phyloP scores from a whole-genome alignment of 192 early-diverging fungal genomes.

The Coemansia sp. region DNA sequence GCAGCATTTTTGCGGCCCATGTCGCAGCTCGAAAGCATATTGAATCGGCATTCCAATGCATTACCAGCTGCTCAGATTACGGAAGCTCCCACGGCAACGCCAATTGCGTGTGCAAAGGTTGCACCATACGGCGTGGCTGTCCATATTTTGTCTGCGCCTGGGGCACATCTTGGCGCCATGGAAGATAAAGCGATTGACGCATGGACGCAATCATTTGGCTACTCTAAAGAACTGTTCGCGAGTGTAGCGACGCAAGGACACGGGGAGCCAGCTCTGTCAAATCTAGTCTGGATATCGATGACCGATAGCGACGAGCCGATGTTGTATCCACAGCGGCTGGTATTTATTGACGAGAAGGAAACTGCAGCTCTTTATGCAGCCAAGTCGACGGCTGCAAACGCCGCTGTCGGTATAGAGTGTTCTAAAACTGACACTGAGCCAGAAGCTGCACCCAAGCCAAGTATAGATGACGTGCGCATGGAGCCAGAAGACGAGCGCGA shows the following conservation, averaged over 20 bases:
- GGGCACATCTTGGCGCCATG: slow-evolving; percentile 6
- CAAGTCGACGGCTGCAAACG: not conserved
- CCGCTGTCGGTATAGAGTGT: not conserved
- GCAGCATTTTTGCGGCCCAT: slow-evolving; percentile 13
- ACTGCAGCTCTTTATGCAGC: not conserved
- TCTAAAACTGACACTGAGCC: not conserved
- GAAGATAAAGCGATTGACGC: slow-evolving; percentile 29
- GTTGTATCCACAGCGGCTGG: slow-evolving; percentile 42
- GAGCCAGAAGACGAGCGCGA: slow-evolving; percentile 9
- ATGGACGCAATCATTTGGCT: slow-evolving; percentile 42
- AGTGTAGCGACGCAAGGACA: not conserved
- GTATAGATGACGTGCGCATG: not conserved
- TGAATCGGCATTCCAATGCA: not conserved
- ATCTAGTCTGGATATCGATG: slow-evolving; percentile 37
- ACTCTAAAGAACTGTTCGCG: slow-evolving; percentile 15
- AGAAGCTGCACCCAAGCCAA: not conserved
- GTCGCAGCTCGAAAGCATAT: slow-evolving; percentile 3
- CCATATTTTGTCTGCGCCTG: slow-evolving; percentile 26
- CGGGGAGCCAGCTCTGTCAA: slow-evolving; percentile 4
- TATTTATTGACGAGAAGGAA: slow-evolving; percentile 19
- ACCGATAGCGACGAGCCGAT: slow-evolving; percentile 19
- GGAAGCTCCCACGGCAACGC: not conserved
- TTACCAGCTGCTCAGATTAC: not conserved
- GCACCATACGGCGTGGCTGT: slow-evolving; percentile 38
- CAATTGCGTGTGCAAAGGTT: slow-evolving; percentile 18